Base-by-base conservation (phyloP, 768 basidiomycete genomes). In the Boletales sp. region DNA sequence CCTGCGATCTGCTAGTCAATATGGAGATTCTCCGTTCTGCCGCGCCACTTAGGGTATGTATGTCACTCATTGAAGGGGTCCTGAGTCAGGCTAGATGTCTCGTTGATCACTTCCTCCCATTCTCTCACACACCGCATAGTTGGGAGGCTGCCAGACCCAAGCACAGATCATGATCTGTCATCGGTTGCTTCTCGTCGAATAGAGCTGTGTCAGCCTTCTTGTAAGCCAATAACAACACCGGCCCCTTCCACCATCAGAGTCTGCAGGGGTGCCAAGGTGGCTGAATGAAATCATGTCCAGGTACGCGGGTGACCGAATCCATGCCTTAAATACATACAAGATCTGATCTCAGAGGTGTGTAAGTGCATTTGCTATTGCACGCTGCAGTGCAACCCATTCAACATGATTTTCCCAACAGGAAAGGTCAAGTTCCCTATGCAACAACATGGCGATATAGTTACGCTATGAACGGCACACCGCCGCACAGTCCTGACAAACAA, bases 351-450 rank as follows among this genome's bases (percentile, higher is more conserved):
- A 34, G 43, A 46, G 27, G 56, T 65, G 60, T 52, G n/a, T n/a
- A n/a, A n/a, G n/a, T n/a, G n/a, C n/a, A n/a, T n/a, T n/a, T n/a
- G n/a, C n/a, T n/a, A n/a, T n/a, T n/a, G n/a, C n/a, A n/a, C n/a
- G n/a, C n/a, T n/a, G n/a, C n/a, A n/a, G n/a, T n/a, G n/a, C n/a
- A n/a, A 66, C 58, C 50, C 40, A 46, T 57, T 46, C 30, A 51
- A 51, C 53, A 53, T 65, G 62, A 69, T 68, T 69, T 69, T 66
- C 68, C 64, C 64, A 68, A 68, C 66, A 60, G 66, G 68, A 68
- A 64, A 60, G 45, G 52, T 15, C 55, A 54, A 61, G 57, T 66
- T 60, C 64, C 66, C 60, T 54, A 67, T 64, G 50, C 36, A 61
- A 61, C 62, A 53, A 55, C 53, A 46, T 66, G 64, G 67, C 57